Evolutionary conservation across 1,284 basidiomycete genomes (phyloP).

Genomic region (Marasmius sp.): DNA sequence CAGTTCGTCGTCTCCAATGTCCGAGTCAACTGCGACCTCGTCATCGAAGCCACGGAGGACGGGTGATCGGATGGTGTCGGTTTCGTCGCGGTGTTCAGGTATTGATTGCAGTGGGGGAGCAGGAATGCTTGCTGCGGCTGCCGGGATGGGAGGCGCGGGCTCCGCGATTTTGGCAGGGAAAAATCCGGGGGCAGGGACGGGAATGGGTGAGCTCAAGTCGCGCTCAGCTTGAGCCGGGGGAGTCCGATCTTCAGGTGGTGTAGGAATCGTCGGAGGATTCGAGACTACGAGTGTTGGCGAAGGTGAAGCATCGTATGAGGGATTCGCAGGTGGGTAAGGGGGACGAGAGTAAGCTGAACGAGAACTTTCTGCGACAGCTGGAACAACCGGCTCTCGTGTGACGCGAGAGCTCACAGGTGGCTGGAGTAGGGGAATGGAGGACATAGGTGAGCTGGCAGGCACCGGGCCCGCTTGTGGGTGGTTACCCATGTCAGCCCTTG

Average conservation of each 20-base stretch:
- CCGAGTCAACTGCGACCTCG: neutral
- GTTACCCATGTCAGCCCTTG: neutral
- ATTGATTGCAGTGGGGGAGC: neutral
- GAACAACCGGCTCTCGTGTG: neutral
- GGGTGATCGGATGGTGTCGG: slow-evolving; percentile 12
- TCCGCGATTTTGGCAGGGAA: neutral
- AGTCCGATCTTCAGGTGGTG: neutral
- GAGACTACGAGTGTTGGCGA: no score
- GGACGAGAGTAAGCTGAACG: neutral
- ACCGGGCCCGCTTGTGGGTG: neutral
- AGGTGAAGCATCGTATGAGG: neutral
- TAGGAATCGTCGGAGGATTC: neutral
- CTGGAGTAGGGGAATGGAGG: neutral
- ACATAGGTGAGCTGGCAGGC: neutral
- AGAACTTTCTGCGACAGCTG: neutral
- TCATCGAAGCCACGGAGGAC: neutral
- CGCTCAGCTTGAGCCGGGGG: neutral
- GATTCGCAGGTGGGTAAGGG: neutral
- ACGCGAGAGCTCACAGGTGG: neutral
- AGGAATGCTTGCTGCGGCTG: neutral
- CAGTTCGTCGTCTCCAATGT: slow-evolving; percentile 1
- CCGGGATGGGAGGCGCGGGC: neutral
- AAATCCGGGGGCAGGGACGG: neutral
- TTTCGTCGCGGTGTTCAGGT: neutral
- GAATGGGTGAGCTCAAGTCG: neutral